phyloP scores from a whole-genome alignment of 2,329 filamentous ascomycete genomes.

The Colletotrichum cuscutae region DNA sequence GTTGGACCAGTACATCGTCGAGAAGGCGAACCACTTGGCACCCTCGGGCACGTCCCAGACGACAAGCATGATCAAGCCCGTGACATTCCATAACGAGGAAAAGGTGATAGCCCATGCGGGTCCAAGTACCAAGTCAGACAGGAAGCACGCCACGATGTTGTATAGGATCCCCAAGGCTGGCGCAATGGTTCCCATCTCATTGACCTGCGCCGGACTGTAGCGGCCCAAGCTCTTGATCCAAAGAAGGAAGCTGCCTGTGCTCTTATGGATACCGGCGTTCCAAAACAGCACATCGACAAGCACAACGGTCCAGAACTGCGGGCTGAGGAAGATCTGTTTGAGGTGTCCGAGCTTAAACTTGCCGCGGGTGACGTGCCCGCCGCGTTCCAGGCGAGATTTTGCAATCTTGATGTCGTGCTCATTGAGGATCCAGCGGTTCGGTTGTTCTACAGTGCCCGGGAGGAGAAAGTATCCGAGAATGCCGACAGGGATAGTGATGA shows the following conservation, averaged over 20 bases:
- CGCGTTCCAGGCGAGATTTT: conserved; percentile 45
- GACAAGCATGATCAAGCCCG: conserved; percentile 51
- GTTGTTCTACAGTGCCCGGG: conserved; percentile 43
- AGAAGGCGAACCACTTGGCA: conserved; percentile 64
- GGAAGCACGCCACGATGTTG: conserved; percentile 26
- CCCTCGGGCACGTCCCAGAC: conserved; percentile 66
- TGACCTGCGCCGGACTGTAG: conserved; percentile 60
- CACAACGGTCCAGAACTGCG: conserved; percentile 50
- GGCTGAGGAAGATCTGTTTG: conserved; percentile 49
- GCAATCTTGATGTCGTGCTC: conserved; percentile 41
- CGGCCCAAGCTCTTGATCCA: conserved; percentile 54
- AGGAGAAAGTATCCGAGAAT: conserved; percentile 52
- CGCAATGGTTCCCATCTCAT: conserved; percentile 51
- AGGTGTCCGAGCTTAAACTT: conserved; percentile 47
- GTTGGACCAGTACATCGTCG: conserved; percentile 42
- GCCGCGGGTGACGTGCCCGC: conserved; percentile 53
- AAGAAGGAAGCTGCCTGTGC: conserved; percentile 47
- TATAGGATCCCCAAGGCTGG: conserved; percentile 24
- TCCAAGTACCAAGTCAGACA: conserved; percentile 25
- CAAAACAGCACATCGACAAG: conserved; percentile 56
- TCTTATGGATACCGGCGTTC: conserved; percentile 55
- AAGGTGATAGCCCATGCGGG: conserved; percentile 46
- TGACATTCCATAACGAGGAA: conserved; percentile 25
- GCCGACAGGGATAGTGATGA: conserved; percentile 54
- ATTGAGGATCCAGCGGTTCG: conserved; percentile 42